Conservation (phyloP, 2,329 filamentous ascomycete genomes). For the Raffaelea albimanens region DNA sequence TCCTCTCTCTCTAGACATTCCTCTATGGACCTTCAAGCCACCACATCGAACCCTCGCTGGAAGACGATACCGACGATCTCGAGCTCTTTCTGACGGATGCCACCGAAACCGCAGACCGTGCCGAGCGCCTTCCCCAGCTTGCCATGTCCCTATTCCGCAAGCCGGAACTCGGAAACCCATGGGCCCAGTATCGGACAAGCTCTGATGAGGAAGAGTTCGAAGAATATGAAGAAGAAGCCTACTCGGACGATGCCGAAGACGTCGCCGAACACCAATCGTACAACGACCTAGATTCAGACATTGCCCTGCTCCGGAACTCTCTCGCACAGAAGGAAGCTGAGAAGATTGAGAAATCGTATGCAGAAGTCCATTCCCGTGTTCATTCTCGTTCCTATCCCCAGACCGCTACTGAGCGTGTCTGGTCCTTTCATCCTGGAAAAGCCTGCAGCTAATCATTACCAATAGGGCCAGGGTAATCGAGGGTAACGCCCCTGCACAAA, state of each 20-base stretch:
- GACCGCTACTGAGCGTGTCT: not conserved
- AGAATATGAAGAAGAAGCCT: slow-evolving; percentile 12
- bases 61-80: slow-evolving; percentile 32
- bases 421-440: not conserved
- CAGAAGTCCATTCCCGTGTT: not conserved
- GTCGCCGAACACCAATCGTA: slow-evolving; percentile 17
- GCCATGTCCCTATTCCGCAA: slow-evolving; percentile 41
- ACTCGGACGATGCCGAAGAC: slow-evolving; percentile 11
- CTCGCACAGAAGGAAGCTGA: slow-evolving; percentile 33
- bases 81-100: slow-evolving; percentile 43
- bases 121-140: slow-evolving; percentile 38
- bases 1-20: slow-evolving; percentile 34
- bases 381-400: no score
- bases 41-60: slow-evolving; percentile 30
- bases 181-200: slow-evolving; percentile 11
- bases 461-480: slow-evolving; percentile 29
- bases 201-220: slow-evolving; percentile 11
- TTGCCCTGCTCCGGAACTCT: slow-evolving; percentile 38
- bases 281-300: slow-evolving; percentile 36
- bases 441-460: not conserved
- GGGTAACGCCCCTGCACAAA: slow-evolving; percentile 13
- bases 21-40: slow-evolving; percentile 43
- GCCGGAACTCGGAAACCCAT: slow-evolving; percentile 18
- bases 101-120: slow-evolving; percentile 34
- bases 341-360: slow-evolving; percentile 36